Percentiles rank a stretch among this genome's conserved stretches.
These are phyloP conservation scores for Kondoa malvinella DNA, from an alignment of 768 basidiomycete species.

Conservation along the genomic window DNA sequence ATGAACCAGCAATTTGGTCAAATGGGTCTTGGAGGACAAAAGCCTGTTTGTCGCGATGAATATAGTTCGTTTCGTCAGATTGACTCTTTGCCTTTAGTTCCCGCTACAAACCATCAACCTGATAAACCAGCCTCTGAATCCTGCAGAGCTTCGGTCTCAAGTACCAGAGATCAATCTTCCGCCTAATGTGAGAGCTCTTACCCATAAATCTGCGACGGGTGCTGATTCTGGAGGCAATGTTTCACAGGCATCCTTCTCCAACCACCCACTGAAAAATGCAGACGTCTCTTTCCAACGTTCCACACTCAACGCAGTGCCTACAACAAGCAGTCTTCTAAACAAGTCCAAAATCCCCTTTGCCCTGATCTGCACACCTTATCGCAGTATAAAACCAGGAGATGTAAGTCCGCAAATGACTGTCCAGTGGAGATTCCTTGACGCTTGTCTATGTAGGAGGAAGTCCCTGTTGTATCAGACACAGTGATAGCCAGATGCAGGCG, in stretches of 20 bases:
- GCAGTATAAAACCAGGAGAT: conserved; percentile 54
- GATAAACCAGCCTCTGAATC: conserved; percentile 80
- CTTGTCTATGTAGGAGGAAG: conserved; percentile 39
- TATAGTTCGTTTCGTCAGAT: background rate
- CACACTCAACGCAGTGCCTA: conserved; percentile 84
- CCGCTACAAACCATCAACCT: conserved; percentile 76
- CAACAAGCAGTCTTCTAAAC: conserved; percentile 63
- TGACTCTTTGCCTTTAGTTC: conserved; percentile 32
- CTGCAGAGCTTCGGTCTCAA: conserved; percentile 56
- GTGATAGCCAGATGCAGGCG: conserved; percentile 91
- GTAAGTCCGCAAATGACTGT: conserved; percentile 28
- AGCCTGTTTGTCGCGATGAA: background rate
- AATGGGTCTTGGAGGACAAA: conserved; percentile 53
- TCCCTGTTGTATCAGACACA: conserved; percentile 80
- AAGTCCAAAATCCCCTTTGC: conserved; percentile 85
- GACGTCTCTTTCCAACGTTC: conserved; percentile 80
- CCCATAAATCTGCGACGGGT: conserved; percentile 21
- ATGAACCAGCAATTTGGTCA: conserved; percentile 70
- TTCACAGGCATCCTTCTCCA: conserved; percentile 48
- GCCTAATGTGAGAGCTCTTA: conserved; percentile 39
- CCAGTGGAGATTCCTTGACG: background rate
- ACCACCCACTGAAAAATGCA: conserved; percentile 61
- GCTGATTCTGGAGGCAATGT: conserved; percentile 8
- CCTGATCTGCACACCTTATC: conserved; percentile 75
- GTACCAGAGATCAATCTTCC: conserved; percentile 84